Evolutionary conservation across 768 basidiomycete species (phyloP), one percentile per base, ranked within the genome.

Genomic region (Flagelloscypha sp.): DNA sequence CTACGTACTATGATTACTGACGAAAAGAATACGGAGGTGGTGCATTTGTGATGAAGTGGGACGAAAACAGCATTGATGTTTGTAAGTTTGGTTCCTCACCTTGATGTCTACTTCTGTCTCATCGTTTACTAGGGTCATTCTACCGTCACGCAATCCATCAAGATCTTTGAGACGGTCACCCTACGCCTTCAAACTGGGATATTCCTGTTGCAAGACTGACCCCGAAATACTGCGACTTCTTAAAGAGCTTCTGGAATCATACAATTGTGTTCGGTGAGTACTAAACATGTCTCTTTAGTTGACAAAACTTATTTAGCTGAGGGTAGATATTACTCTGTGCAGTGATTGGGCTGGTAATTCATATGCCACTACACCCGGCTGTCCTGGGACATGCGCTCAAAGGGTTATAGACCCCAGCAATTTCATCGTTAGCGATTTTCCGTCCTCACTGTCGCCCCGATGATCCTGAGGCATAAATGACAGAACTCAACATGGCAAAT

Each of bases 11-110:
- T n/a, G n/a, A n/a, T n/a, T n/a, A n/a, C n/a, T n/a, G n/a, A n/a
- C n/a, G n/a, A n/a, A n/a, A 90, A 42, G 67, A 69, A 1, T 76
- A 74, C 49, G 74, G 81, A 7, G 89, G 89, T 4, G 89, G 89
- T 3, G 77, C 88, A 3, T 90, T 86, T 52, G 86, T 77, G 1
- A 87, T 88, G 84, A 81, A 83, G 47, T 92, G 89, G 89, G 84
- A 89, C 49, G 71, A 76, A 40, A 67, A 65, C 41, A 76, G 78
- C 2, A 85, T 88, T 37, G 72, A 76, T 25, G 70, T 85, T 43
- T 87, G 84, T 87, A 42, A 53, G 84, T 65, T n/a, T 7, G 23
- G 10, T 29, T 21, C 11, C 18, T 33, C 8, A 7, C 16, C 27
- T n/a, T 19, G 23, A 3, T 16, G 19, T 22, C 7, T 17, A 9